Evolutionary conservation across 768 basidiomycete species (phyloP), one percentile per base, ranked within the genome.

Genomic region (Clitopilus hobsonii): DNA sequence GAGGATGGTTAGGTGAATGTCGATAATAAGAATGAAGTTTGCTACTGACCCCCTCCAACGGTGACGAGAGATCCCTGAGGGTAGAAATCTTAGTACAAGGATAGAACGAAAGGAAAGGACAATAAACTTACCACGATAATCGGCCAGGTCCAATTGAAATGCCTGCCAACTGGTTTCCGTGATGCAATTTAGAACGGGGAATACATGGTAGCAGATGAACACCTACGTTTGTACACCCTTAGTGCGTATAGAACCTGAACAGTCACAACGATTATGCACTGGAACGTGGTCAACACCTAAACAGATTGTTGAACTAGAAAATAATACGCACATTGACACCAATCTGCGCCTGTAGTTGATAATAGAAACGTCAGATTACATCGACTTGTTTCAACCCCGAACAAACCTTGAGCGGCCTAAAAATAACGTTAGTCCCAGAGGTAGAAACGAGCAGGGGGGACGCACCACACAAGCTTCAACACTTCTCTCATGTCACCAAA

Each of bases 221-320:
- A 65, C 66, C 47, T 53, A 70, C 69, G 61, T 56, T 60, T 68
- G 66, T 67, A 70, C 16, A 69, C 60, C 11, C 69, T 61, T 20
- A 65, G 23, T 16, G 67, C 65, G 25, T 70, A 70, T 29, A 69
- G 54, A 30, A 56, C 67, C 61, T 69, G 67, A 32, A 70, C 68
- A 14, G 57, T n/a, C 47, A 65, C 51, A 26, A 69, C 56, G n/a
- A 68, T 66, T 1, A 64, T 50, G 14, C 67, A 54, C 69, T 70
- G 38, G 18, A 30, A 51, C 6, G 26, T 4, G 11, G 5, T 20
- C 29, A 20, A 24, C n/a, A n/a, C n/a, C n/a, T 6, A 27, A 28
- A 32, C 25, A 38, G 7, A 38, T 11, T 20, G 18, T 32, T 6
- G 36, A 27, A 30, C 54, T n/a, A 38, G 20, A 51, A 47, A 41